Evolutionary conservation across 176 grass and related monocot species (phyloP), one percentile per base, ranked within the genome.

Genomic region (Urochloa ruziziensis): DNA sequence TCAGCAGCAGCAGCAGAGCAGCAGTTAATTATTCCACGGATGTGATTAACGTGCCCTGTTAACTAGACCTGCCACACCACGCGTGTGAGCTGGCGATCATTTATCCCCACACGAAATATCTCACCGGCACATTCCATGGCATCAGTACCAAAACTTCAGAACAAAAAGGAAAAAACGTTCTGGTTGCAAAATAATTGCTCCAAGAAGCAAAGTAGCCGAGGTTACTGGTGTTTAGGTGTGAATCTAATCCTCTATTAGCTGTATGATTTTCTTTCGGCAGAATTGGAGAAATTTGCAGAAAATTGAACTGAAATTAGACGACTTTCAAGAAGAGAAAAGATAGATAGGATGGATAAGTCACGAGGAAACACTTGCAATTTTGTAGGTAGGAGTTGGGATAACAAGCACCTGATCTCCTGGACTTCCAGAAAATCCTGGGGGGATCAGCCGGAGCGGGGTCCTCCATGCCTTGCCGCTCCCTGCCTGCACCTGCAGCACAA

Each of bases 381-480:
- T 44, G 17, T 37, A 52, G 35, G 44, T 19, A 68, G 27, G 57
- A 64, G 15, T 40, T 23, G 2, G 32, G 60, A 60, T 49, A 62
- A 33, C 36, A 79, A 83, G 43, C 40, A 98, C 96, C 96, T 94
- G 96, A 85, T 89, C 89, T 99, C 87, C 89, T 90, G 1, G 89
- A 99, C 54, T 96, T 96, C 93, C 93, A 99, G 80, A 94, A 96
- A 83, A 99, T 85, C 56, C 62, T 75, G 10, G 96, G 91, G 36
- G 91, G 87, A 13, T 90, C 91, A 75, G 78, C 87, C 21, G 89
- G 73, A 57, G 85, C 75, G 19, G 90, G 89, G 24, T 94, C 89
- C 52, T 88, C 87, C 87, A 94, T 87, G 80, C 37, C 43, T 66
- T 12, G 39, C 59, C 34, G 79, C 66, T 67, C 42, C 56, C 42